Percentiles rank a stretch among this genome's conserved stretches.
These are phyloP conservation scores for Trapa incisa DNA, from an alignment of 345 rosid species.

Conservation along the genomic window DNA sequence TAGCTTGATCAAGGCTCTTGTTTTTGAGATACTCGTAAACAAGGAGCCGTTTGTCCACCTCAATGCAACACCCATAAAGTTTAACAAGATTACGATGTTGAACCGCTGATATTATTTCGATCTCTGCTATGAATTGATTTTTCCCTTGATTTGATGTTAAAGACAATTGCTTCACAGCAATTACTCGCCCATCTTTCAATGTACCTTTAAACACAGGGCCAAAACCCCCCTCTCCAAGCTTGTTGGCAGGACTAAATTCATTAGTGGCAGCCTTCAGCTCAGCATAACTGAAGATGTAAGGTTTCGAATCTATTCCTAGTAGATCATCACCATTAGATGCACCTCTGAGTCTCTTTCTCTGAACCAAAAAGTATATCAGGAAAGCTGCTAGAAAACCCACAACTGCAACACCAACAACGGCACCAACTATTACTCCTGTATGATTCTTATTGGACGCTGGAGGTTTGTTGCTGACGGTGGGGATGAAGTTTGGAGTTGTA, in stretches of 20 bases:
- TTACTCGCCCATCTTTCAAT: slow-evolving; percentile 43
- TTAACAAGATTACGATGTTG: no score
- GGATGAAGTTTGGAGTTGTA: slow-evolving; percentile 27
- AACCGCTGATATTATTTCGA: no score
- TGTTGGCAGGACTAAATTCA: slow-evolving; percentile 45
- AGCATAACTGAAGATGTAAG: slow-evolving; percentile 46
- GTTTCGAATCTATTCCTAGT: slow-evolving; percentile 32
- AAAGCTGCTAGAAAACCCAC: neutral
- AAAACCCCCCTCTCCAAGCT: slow-evolving; percentile 85
- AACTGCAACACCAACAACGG: neutral
- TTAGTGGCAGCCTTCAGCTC: slow-evolving; percentile 56
- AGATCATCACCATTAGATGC: slow-evolving; percentile 24
- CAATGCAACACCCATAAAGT: no score
- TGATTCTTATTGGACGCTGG: slow-evolving; percentile 16
- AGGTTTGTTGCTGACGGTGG: slow-evolving; percentile 40
- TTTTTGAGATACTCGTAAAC: no score
- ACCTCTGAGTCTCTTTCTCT: neutral
- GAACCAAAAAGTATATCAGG: slow-evolving; percentile 13
- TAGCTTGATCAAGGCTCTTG: no score
- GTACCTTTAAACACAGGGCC: slow-evolving; percentile 55
- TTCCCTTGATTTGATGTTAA: neutral
- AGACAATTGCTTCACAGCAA: slow-evolving; percentile 63
- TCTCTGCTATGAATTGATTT: no score
- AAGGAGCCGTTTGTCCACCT: no score
- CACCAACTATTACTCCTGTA: neutral